phyloP scores from a whole-genome alignment of 169 alveolate genomes.

The Plasmodium gallinaceum region DNA sequence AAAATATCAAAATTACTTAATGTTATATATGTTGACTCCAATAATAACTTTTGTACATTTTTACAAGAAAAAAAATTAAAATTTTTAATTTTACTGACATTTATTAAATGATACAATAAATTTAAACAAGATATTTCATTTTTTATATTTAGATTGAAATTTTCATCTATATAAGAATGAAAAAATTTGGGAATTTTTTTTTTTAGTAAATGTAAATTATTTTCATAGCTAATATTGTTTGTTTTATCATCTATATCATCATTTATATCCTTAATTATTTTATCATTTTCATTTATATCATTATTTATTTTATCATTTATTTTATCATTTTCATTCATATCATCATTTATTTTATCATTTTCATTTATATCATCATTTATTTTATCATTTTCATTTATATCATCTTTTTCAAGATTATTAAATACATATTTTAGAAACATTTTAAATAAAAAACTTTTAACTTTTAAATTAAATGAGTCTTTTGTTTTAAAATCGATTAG shows the following conservation, averaged over 20 bases:
- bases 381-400: not conserved
- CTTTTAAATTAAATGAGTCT: constrained; percentile 14
- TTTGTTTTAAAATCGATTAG: constrained; percentile 10
- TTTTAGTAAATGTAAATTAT: not conserved
- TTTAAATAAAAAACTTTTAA: constrained; percentile 38
- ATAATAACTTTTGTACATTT: not conserved
- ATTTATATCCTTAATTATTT: too few species aligned
- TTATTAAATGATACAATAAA: constrained; percentile 11
- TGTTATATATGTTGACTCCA: not conserved
- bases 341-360: not conserved
- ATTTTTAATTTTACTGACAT: not conserved
- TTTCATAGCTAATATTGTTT: not conserved
- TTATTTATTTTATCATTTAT: not conserved
- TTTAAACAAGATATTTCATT: constrained; percentile 8
- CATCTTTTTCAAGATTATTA: not conserved
- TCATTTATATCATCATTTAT: not conserved
- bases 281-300: not conserved
- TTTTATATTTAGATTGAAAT: constrained; percentile 2
- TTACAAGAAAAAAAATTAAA: constrained; percentile 4
- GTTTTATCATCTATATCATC: not conserved
- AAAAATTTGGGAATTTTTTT: not conserved
- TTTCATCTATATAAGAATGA: constrained; percentile 17
- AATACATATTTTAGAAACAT: constrained; percentile 4
- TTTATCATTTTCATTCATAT: not conserved
- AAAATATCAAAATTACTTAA: constrained; percentile 2